These are phyloP conservation scores for Leucocoprinus birnbaumii DNA, from an alignment of 768 basidiomycete genomes.

Conservation along the genomic window DNA sequence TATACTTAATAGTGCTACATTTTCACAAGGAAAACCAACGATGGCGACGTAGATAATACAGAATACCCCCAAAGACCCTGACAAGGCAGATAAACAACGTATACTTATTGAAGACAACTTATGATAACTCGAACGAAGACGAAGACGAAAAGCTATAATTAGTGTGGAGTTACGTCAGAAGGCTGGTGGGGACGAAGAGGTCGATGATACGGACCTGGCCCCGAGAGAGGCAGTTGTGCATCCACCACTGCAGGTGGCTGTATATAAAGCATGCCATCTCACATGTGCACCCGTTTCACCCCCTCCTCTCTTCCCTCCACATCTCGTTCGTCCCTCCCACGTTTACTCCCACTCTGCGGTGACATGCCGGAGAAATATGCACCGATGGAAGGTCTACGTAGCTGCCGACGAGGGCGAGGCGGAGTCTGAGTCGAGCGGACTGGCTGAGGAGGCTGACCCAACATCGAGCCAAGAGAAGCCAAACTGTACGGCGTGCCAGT, in stretches of 20 bases:
- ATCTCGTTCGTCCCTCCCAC: slow-evolving; percentile 3
- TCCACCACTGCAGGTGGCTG: background rate
- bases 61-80: background rate
- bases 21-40: background rate
- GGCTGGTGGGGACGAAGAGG: background rate
- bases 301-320: background rate
- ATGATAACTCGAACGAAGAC: background rate
- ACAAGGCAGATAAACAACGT: background rate
- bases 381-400: slow-evolving; percentile 41
- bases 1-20: background rate
- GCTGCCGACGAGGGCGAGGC: slow-evolving; percentile 7
- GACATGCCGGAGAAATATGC: slow-evolving; percentile 32
- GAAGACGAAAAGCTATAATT: background rate
- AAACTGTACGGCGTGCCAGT: slow-evolving; percentile 6
- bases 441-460: slow-evolving; percentile 8
- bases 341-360: background rate
- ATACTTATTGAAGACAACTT: background rate
- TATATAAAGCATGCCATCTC: background rate
- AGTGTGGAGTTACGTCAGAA: background rate
- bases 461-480: background rate
- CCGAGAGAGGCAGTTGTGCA: background rate
- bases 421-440: slow-evolving; percentile 13
- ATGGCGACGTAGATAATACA: background rate
- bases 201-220: background rate
- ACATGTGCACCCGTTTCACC: slow-evolving; percentile 8